Percentiles rank a stretch among this genome's conserved stretches.
Conservation (phyloP, 768 basidiomycete species). For the Russula emetica region DNA sequence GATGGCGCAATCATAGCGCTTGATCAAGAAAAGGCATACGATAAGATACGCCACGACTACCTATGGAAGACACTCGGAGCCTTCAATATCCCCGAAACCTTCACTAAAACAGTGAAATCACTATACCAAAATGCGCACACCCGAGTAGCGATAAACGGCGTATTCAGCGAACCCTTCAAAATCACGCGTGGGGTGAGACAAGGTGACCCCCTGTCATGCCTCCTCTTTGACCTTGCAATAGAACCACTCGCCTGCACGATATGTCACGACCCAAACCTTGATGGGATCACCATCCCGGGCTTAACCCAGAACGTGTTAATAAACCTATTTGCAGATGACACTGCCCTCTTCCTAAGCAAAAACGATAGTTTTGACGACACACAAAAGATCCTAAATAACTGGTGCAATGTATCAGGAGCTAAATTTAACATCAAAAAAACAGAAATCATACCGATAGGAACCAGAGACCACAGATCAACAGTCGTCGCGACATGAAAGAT, state of each 20-base stretch:
- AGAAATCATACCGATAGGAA: slow-evolving; percentile 37
- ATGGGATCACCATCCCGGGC: background rate
- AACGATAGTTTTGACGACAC: slow-evolving; percentile 33
- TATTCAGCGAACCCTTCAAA: background rate
- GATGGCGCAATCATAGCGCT: slow-evolving; percentile 1
- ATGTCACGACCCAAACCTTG: background rate
- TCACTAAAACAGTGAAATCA: background rate
- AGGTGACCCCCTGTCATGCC: background rate
- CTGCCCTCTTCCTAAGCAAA: slow-evolving; percentile 31
- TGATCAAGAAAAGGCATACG: slow-evolving; percentile 21
- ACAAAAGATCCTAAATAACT: slow-evolving; percentile 32
- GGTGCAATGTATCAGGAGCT: slow-evolving; percentile 35
- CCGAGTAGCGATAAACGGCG: background rate
- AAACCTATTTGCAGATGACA: slow-evolving; percentile 8
- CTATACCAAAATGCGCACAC: background rate
- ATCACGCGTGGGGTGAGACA: background rate
- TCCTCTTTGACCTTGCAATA: background rate
- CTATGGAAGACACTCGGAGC: background rate
- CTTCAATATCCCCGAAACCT: background rate
- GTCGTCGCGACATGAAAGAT: background rate
- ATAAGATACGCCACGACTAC: slow-evolving; percentile 25
- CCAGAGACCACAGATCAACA: slow-evolving; percentile 12
- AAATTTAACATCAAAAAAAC: slow-evolving; percentile 39
- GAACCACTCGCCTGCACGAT: background rate
- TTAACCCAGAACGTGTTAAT: background rate